Evolutionary conservation across 352 stramenopile species (phyloP).

Genomic region (Elongisporangium anandrum): DNA sequence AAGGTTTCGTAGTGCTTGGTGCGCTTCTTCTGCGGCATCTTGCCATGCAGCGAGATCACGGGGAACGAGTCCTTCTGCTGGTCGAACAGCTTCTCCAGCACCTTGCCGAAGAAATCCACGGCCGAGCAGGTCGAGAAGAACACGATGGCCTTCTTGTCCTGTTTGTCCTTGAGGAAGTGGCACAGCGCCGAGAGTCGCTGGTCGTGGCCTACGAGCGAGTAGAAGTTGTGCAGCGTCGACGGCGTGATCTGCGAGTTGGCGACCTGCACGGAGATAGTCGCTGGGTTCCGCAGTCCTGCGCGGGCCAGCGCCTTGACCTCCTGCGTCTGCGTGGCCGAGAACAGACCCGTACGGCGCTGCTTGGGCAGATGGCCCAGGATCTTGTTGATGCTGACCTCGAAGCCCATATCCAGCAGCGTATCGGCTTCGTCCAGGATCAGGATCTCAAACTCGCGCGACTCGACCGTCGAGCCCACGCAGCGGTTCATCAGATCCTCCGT

Average conservation of each 20-base stretch:
- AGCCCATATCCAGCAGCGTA: conserved; percentile 97
- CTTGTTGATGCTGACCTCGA: conserved; percentile 93
- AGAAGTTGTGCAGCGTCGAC: conserved; percentile 92
- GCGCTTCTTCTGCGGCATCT: conserved; percentile 91
- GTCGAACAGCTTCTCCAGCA: conserved; percentile 80
- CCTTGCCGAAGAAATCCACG: conserved; percentile 97
- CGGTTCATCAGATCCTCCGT: conserved; percentile 86
- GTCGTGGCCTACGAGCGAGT: conserved; percentile 91
- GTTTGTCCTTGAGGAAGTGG: conserved; percentile 91
- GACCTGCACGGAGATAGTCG: conserved; percentile 96
- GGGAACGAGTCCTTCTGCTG: conserved; percentile 24
- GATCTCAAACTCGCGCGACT: conserved; percentile 94
- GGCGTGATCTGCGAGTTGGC: conserved; percentile 78
- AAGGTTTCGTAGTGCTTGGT: conserved; percentile 79
- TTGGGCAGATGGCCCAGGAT: conserved; percentile 96
- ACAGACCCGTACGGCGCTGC: conserved; percentile 94
- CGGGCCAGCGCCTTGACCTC: conserved; percentile 95
- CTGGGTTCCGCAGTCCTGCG: conserved; percentile 97
- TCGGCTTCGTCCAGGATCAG: conserved; percentile 99
- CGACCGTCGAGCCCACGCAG: conserved; percentile 71
- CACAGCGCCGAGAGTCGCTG: conserved; percentile 92
- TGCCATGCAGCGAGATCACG: conserved; percentile 89
- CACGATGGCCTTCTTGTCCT: conserved; percentile 92
- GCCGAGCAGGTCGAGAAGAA: conserved; percentile 99
- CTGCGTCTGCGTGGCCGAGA: conserved; percentile 90